Base-by-base conservation (phyloP, 305 asterid genomes). In the Rubia balearica region DNA sequence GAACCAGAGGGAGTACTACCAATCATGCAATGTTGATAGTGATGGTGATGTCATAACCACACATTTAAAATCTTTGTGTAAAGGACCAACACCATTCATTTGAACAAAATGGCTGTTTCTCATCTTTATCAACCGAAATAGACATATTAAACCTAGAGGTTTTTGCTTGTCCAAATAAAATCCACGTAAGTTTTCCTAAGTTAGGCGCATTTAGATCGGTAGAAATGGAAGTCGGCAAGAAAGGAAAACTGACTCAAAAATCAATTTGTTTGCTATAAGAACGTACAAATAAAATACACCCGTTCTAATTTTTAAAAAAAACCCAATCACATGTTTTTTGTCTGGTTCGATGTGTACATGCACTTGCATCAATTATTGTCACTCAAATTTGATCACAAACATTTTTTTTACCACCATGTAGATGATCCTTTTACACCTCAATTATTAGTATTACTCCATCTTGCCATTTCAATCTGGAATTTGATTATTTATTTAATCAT, bases 1-100 rank as follows among this genome's bases (percentile, higher is more conserved):
- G n/a, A n/a, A n/a, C n/a, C n/a, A n/a, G n/a, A n/a, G n/a, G n/a
- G n/a, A n/a, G n/a, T n/a, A n/a, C 30, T 22, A 10, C 13, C 76
- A 67, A 40, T 67, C 27, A 11, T 68, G 61, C 67, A 63, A 68
- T 51, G 66, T 21, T 41, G 69, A 61, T 60, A 9, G 59, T 40
- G 74, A 55, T 69, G 24, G 71, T 69, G 69, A 61, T 17, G 19
- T 19, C 22, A 24, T 19, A 36, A 56, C 65, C 61, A 69, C 66
- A 69, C 64, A 38, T 27, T 36, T 59, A 10, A 24, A 33, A 51
- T 51, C 59, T 51, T 17, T 51, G 59, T 2, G 24, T 12, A 72
- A 73, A 64, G 72, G 72, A 56, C 14, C 30, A 56, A 57, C 33
- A 51, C 59, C 67, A 65, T 1, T 17, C 42, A 38, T 38, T 41